A percentile compares a stretch with the other conserved stretches of the same genome.
These are phyloP conservation scores for Lathyrus sativus DNA, from an alignment of 306 rosid species.

Conservation along the genomic window DNA sequence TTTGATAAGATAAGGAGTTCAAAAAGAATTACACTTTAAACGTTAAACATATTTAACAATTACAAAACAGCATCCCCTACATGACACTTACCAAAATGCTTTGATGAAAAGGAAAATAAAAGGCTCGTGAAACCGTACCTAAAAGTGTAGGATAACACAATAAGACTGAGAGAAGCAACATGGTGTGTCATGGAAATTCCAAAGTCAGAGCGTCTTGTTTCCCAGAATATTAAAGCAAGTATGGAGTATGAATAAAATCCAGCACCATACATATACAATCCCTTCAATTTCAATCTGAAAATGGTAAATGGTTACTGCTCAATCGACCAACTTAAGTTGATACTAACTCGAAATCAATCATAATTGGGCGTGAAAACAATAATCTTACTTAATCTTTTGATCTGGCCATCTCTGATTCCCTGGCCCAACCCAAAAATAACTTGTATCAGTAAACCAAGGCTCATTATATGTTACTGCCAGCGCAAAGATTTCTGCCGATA, in stretches of 20 bases:
- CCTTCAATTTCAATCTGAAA: constrained; percentile 87
- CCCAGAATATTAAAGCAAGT: no score
- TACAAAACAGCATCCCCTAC: constrained; percentile 7
- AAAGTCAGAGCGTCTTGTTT: no score
- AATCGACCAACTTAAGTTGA: constrained; percentile 17
- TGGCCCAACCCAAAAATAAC: constrained; percentile 88
- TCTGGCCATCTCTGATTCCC: constrained; percentile 95
- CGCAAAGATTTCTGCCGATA: constrained; percentile 81
- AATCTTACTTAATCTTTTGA: constrained; percentile 80
- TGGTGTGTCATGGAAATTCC: constrained; percentile 7
- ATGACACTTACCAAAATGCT: constrained; percentile 29
- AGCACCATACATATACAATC: no score
- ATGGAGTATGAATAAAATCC: constrained; percentile 16
- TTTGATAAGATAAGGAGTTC: no score
- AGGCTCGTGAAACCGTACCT: constrained; percentile 52
- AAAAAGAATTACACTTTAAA: no score
- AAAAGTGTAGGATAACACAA: constrained; percentile 71
- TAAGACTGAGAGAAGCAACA: constrained; percentile 76
- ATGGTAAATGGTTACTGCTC: constrained; percentile 29
- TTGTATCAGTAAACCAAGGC: constrained; percentile 86
- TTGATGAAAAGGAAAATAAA: constrained; percentile 33
- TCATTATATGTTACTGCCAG: constrained; percentile 71
- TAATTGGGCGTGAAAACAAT: constrained; percentile 11
- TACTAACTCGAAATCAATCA: constrained; percentile 29
- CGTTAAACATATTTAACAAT: background rate